Percentiles rank a stretch among this genome's conserved stretches.
phyloP scores from a whole-genome alignment of 345 rosid species.

The Psidium guajava region DNA sequence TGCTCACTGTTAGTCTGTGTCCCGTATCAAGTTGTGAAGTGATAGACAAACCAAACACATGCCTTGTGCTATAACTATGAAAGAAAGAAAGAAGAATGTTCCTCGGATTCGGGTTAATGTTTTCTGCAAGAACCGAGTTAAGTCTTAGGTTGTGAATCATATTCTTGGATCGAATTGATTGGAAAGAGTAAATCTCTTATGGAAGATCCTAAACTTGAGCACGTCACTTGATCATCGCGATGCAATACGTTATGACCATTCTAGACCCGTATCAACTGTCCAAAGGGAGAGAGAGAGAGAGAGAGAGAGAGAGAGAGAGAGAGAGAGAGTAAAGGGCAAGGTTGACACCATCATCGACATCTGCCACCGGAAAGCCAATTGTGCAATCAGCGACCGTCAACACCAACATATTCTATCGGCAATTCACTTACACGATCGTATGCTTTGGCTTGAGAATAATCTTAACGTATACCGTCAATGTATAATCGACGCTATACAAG shows the following conservation, averaged over 20 bases:
- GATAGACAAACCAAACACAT: background rate
- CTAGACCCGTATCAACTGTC: background rate
- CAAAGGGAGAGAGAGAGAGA: background rate
- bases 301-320: background rate
- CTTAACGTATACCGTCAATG: background rate
- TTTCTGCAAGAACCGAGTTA: background rate
- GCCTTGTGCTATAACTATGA: background rate
- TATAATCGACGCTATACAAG: background rate
- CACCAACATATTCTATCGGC: background rate
- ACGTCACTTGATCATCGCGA: background rate
- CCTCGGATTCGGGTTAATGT: background rate
- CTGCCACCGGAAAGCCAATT: background rate
- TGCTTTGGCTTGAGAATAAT: background rate
- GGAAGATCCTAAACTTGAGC: background rate
- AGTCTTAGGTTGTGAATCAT: background rate
- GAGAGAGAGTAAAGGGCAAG: background rate
- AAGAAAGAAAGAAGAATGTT: background rate
- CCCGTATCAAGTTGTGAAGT: background rate
- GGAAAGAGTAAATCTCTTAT: background rate
- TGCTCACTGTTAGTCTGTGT: background rate
- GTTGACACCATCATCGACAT: background rate
- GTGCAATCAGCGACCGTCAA: background rate
- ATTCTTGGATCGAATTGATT: background rate
- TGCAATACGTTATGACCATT: background rate
- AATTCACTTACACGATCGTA: background rate